phyloP scores from a whole-genome alignment of 352 stramenopile species.

The Pythium aquatile region DNA sequence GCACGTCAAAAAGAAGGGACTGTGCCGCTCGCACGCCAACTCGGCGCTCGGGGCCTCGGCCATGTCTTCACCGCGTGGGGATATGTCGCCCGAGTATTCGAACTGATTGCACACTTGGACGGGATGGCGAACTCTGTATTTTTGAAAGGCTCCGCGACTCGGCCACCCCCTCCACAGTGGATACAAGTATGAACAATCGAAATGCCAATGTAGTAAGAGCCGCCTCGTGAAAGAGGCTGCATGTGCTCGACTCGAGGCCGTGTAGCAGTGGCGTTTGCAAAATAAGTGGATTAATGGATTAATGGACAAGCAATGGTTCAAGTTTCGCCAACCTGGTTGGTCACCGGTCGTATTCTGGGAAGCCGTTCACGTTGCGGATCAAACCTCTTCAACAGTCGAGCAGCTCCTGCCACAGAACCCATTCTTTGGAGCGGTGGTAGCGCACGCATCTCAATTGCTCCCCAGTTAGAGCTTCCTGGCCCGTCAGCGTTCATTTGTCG shows the following conservation, averaged over 20 bases:
- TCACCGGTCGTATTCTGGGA: not conserved
- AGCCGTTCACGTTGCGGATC: not conserved
- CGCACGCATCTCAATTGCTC: not conserved
- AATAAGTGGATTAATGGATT: not conserved
- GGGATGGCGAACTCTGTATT: not conserved
- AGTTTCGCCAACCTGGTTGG: not conserved
- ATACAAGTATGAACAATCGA: not conserved
- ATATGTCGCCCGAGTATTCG: slow-evolving; percentile 22
- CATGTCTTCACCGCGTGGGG: slow-evolving; percentile 17
- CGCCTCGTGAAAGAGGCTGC: not conserved
- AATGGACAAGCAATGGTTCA: not conserved
- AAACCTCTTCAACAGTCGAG: not conserved
- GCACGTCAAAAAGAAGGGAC: slow-evolving; percentile 84
- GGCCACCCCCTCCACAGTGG: not conserved
- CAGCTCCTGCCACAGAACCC: not conserved
- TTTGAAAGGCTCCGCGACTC: not conserved
- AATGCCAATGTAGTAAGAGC: not conserved
- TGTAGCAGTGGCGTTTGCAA: not conserved
- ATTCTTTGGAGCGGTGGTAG: not conserved
- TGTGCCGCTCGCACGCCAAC: slow-evolving; percentile 78
- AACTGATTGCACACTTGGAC: slow-evolving; percentile 3
- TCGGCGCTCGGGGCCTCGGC: slow-evolving; percentile 33
- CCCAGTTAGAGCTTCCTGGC: too few species aligned
- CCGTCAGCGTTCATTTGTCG: too few species aligned
- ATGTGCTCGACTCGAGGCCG: not conserved